Evolutionary conservation across 176 grass and related monocot genomes (phyloP).

Genomic region (Miscanthus lutarioriparius): DNA sequence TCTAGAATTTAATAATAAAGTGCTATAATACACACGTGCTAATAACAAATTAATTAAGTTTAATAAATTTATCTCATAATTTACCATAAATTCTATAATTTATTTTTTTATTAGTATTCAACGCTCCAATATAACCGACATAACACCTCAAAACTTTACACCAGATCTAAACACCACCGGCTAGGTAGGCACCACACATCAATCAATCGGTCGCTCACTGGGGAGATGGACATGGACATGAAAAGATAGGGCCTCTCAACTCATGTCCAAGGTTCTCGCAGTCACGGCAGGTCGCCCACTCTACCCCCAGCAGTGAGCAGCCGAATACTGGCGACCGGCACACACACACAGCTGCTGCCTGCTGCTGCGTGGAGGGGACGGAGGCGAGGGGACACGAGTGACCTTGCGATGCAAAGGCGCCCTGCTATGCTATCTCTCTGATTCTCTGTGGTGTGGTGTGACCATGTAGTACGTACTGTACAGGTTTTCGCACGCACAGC

Average conservation of each 20-base stretch:
- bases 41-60: too few species aligned
- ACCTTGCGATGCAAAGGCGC: conserved; percentile 20
- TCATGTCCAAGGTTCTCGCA: conserved; percentile 56
- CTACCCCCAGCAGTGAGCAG: too few species aligned
- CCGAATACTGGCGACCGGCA: conserved; percentile 29
- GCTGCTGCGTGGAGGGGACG: not conserved
- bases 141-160: too few species aligned
- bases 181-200: conserved; percentile 55
- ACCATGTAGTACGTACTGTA: not conserved
- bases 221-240: conserved; percentile 36
- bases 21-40: too few species aligned
- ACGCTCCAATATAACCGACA: too few species aligned
- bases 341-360: not conserved
- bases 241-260: conserved; percentile 66
- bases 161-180: too few species aligned
- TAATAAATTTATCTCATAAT: too few species aligned
- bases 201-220: conserved; percentile 27
- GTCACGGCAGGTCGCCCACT: not conserved
- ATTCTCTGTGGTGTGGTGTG: not conserved
- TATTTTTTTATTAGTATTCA: too few species aligned
- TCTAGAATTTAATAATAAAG: too few species aligned
- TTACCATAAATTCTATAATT: too few species aligned
- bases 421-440: not conserved
- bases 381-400: conserved; percentile 1
- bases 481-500: conserved; percentile 12